Conservation (phyloP, 208 protist species). For the Borovskyia barvae region DNA sequence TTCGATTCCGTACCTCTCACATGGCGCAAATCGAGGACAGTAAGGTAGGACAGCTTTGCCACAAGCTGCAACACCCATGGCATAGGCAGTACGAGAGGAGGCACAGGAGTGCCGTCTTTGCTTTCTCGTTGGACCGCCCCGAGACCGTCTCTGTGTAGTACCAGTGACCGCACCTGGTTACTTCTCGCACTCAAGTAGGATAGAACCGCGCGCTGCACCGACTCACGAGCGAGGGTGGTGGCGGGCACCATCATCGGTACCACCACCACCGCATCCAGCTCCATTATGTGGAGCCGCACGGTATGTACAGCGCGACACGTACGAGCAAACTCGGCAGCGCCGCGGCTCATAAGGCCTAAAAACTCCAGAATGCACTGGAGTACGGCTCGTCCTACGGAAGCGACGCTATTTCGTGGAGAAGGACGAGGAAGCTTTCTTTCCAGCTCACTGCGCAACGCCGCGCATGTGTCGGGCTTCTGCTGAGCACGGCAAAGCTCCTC, state of each 20-base stretch:
- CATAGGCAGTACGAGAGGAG: constrained; percentile 19
- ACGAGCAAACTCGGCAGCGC: constrained; percentile 29
- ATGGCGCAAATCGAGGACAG: constrained; percentile 68
- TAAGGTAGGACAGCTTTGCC: constrained; percentile 39
- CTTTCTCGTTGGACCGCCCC: constrained; percentile 24
- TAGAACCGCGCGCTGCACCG: constrained; percentile 23
- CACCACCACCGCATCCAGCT: constrained; percentile 32
- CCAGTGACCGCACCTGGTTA: constrained; percentile 30
- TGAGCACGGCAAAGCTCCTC: constrained; percentile 26
- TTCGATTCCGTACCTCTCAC: constrained; percentile 36
- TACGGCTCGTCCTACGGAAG: constrained; percentile 26
- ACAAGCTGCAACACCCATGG: constrained; percentile 40
- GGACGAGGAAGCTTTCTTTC: constrained; percentile 30
- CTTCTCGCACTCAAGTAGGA: constrained; percentile 32
- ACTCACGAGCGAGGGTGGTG: constrained; percentile 13
- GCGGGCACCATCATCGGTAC: constrained; percentile 38
- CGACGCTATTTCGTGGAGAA: constrained; percentile 43
- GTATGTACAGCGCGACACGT: constrained; percentile 52
- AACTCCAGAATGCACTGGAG: constrained; percentile 40
- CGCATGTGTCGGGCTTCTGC: constrained; percentile 32
- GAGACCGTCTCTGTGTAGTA: constrained; percentile 31
- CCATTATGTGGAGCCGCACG: constrained; percentile 17
- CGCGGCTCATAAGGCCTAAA: constrained; percentile 15
- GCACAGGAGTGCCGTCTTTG: constrained; percentile 16
- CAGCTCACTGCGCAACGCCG: constrained; percentile 32